These are phyloP conservation scores for Trichophyton benhamiae DNA, from an alignment of 2,329 filamentous ascomycete species.

Conservation along the genomic window DNA sequence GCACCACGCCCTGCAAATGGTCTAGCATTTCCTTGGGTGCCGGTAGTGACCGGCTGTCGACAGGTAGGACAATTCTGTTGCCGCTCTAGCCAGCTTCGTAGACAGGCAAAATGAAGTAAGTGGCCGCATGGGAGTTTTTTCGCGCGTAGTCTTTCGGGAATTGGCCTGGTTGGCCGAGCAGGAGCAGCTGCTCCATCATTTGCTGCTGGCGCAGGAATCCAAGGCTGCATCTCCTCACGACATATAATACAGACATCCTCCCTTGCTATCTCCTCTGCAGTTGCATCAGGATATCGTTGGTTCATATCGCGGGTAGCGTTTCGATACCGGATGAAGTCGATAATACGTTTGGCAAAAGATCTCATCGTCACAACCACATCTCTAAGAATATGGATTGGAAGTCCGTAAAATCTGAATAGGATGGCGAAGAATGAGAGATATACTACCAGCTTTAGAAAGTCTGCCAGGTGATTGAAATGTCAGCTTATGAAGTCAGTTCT, in stretches of 20 bases:
- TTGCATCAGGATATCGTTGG: slow-evolving; percentile 76
- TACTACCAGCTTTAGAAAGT: slow-evolving; percentile 80
- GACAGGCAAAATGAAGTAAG: slow-evolving; percentile 83
- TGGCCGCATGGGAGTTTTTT: slow-evolving; percentile 97
- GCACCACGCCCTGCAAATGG: slow-evolving; percentile 19
- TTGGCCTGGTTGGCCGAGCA: slow-evolving; percentile 25
- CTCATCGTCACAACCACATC: slow-evolving; percentile 90
- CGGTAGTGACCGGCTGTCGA: slow-evolving; percentile 61
- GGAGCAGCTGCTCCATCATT: slow-evolving; percentile 22
- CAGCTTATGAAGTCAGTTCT: slow-evolving; percentile 2
- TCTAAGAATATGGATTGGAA: slow-evolving; percentile 92
- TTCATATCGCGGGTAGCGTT: slow-evolving; percentile 93
- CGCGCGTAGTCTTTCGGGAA: slow-evolving; percentile 71
- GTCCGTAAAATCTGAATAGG: slow-evolving; percentile 81
- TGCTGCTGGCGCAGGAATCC: slow-evolving; percentile 43
- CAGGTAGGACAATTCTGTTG: slow-evolving; percentile 97
- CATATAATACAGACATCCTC: slow-evolving; percentile 98
- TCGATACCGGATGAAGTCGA: slow-evolving; percentile 77
- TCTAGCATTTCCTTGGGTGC: slow-evolving; percentile 17
- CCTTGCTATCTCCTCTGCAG: slow-evolving; percentile 64
- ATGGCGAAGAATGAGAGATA: slow-evolving; percentile 90
- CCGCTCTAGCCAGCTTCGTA: slow-evolving; percentile 92
- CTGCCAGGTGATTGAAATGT: slow-evolving; percentile 31
- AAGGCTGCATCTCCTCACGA: slow-evolving; percentile 84
- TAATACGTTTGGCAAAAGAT: slow-evolving; percentile 81